phyloP scores from a whole-genome alignment of 768 basidiomycete species.

The Mycena haematopus region DNA sequence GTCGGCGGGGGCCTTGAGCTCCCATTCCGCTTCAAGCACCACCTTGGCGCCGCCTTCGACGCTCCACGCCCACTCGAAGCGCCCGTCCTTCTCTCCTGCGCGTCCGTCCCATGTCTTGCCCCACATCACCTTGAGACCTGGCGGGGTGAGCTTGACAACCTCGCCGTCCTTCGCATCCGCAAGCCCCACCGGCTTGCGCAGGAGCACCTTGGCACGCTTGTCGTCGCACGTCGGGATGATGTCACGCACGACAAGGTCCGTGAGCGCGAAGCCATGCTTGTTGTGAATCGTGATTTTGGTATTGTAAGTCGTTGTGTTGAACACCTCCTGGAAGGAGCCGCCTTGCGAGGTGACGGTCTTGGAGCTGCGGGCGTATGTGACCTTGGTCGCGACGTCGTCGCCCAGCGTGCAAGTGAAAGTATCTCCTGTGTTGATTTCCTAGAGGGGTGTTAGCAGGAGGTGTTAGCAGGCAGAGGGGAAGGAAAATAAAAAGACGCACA shows the following conservation, averaged over 20 bases:
- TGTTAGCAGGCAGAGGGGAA: no score
- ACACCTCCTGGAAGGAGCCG: constrained; percentile 52
- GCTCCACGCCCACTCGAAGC: constrained; percentile 59
- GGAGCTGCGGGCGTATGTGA: constrained; percentile 51
- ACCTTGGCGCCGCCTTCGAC: constrained; percentile 51
- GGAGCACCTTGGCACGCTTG: constrained; percentile 49
- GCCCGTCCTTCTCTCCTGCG: constrained; percentile 60
- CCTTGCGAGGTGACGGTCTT: constrained; percentile 42
- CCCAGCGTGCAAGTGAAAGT: constrained; percentile 64
- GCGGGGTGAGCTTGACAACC: constrained; percentile 37
- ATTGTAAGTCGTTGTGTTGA: constrained; percentile 51
- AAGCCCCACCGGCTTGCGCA: constrained; percentile 54
- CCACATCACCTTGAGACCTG: constrained; percentile 42
- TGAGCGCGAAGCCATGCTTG: constrained; percentile 52
- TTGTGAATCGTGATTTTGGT: constrained; percentile 55
- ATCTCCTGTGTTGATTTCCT: constrained; percentile 58
- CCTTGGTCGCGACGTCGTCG: constrained; percentile 47
- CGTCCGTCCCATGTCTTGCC: constrained; percentile 47
- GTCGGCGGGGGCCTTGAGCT: constrained; percentile 51
- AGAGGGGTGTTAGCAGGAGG: background rate
- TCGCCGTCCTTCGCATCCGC: constrained; percentile 51
- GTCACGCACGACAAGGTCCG: constrained; percentile 53
- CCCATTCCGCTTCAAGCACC: constrained; percentile 56
- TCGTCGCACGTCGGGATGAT: constrained; percentile 51
- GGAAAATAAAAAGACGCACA: constrained; percentile 35